phyloP scores from a whole-genome alignment of 2,329 filamentous ascomycete genomes.

The Neonectria magnoliae region DNA sequence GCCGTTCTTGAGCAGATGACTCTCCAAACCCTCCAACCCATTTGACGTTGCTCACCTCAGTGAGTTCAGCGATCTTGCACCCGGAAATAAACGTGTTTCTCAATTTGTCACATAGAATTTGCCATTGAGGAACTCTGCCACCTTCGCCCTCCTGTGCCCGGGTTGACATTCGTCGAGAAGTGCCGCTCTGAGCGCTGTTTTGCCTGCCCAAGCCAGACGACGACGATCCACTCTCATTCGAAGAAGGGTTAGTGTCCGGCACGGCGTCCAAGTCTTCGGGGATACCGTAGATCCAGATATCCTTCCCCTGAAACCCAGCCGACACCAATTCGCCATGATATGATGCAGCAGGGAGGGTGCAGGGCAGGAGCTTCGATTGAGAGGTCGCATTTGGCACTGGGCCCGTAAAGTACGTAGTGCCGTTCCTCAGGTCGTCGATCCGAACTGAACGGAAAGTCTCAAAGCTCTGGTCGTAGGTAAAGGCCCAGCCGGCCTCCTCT shows the following conservation, averaged over 20 bases:
- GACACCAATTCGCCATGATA: constrained; percentile 76
- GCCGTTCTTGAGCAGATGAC: constrained; percentile 61
- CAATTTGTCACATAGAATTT: constrained; percentile 72
- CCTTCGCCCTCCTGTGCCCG: constrained; percentile 44
- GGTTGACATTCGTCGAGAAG: constrained; percentile 46
- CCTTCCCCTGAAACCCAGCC: constrained; percentile 75
- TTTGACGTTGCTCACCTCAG: constrained; percentile 73
- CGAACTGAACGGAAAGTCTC: constrained; percentile 82
- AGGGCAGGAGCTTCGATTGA: constrained; percentile 71
- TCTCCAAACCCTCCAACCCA: constrained; percentile 72
- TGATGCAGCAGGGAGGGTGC: constrained; percentile 75
- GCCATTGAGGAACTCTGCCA: constrained; percentile 70
- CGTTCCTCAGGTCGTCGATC: constrained; percentile 78
- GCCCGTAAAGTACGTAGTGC: constrained; percentile 82
- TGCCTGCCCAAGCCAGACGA: constrained; percentile 44
- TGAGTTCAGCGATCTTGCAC: constrained; percentile 70
- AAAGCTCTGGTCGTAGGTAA: constrained; percentile 80
- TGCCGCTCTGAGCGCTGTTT: constrained; percentile 43
- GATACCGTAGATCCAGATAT: constrained; percentile 83
- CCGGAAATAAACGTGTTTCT: constrained; percentile 78
- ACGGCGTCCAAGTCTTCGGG: constrained; percentile 76
- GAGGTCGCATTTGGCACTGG: constrained; percentile 65
- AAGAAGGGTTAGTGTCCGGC: constrained; percentile 52
- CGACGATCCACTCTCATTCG: constrained; percentile 37
- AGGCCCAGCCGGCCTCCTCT: constrained; percentile 78